Conservation (phyloP, 148 eudicot species). For the Diospyros lotus region DNA sequence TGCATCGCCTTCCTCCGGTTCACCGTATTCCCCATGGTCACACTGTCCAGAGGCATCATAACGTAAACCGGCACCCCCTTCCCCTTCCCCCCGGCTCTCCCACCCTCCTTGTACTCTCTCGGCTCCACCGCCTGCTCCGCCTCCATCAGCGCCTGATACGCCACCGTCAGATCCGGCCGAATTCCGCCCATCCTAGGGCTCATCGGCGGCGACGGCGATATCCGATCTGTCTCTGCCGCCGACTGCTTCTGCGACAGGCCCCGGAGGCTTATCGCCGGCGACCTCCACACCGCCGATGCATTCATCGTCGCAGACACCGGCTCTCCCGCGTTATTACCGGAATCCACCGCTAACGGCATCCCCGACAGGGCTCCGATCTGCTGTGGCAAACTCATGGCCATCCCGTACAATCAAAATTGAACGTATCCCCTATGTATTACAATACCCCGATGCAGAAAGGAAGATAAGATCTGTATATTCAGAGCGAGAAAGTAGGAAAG, state of each 20-base stretch:
- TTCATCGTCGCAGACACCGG: slow-evolving; percentile 15
- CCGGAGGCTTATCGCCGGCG: slow-evolving; percentile 28
- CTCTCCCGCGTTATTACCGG: slow-evolving; percentile 7
- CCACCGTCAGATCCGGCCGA: slow-evolving; percentile 46
- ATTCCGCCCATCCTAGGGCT: slow-evolving; percentile 39
- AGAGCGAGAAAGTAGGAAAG: background rate
- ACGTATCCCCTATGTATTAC: too few relatives aligned
- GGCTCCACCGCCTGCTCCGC: slow-evolving; percentile 11
- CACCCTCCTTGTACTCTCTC: slow-evolving; percentile 18
- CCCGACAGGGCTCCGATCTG: slow-evolving; percentile 72
- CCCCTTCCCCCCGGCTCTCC: slow-evolving; percentile 13
- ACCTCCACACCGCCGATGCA: slow-evolving; percentile 30
- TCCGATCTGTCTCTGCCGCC: slow-evolving; percentile 20
- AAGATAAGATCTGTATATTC: background rate
- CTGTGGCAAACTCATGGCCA: slow-evolving; percentile 64
- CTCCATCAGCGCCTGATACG: slow-evolving; percentile 50
- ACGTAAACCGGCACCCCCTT: slow-evolving; percentile 88
- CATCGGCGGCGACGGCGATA: slow-evolving; percentile 54
- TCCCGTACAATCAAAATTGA: slow-evolving; percentile 5
- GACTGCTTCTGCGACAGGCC: slow-evolving; percentile 19
- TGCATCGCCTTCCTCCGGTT: slow-evolving; percentile 80
- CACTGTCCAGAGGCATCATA: slow-evolving; percentile 94
- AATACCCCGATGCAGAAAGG: background rate
- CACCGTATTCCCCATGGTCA: slow-evolving; percentile 56
- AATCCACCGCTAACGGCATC: slow-evolving; percentile 29